A percentile compares a stretch with the other conserved stretches of the same genome.
Conservation (phyloP, 106 monocot species). For the Apostasia shenzhenica region DNA sequence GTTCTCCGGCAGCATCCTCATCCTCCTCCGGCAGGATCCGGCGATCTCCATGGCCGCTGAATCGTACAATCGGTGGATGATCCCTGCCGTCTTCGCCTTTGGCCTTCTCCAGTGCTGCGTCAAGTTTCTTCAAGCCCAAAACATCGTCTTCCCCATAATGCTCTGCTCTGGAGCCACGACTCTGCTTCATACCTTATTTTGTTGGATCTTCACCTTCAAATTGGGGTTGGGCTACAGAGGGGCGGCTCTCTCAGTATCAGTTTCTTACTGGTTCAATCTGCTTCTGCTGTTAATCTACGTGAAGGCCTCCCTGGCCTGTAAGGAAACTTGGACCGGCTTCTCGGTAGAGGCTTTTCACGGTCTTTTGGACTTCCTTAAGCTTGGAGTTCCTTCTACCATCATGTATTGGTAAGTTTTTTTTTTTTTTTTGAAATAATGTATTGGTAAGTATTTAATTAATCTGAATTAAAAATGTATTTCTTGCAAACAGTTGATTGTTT, state of each 20-base stretch:
- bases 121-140: constrained; percentile 52
- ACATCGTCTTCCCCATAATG: constrained; percentile 49
- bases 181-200: constrained; percentile 39
- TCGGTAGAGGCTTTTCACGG: constrained; percentile 36
- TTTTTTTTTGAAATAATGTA: too few relatives aligned
- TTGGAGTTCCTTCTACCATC: constrained; percentile 35
- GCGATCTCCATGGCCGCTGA: constrained; percentile 63
- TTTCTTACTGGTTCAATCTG: constrained; percentile 46
- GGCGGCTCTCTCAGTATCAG: constrained; percentile 30
- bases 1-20: constrained; percentile 45
- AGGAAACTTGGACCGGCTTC: constrained; percentile 40
- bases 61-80: constrained; percentile 48
- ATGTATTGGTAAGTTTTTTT: constrained; percentile 40
- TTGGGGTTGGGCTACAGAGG: constrained; percentile 36
- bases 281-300: constrained; percentile 27
- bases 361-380: constrained; percentile 27
- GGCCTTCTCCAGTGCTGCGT: constrained; percentile 48
- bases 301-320: constrained; percentile 23
- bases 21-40: constrained; percentile 41
- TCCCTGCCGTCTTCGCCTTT: constrained; percentile 62
- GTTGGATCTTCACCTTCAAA: constrained; percentile 49
- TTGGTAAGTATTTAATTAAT: too few relatives aligned
- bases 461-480: too few relatives aligned
- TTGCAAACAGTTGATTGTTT: too few relatives aligned
- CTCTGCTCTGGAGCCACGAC: constrained; percentile 41